Percentiles rank a stretch among this genome's conserved stretches.
phyloP scores from a whole-genome alignment of 2,329 filamentous ascomycete species.

The Aspergillus fumigatiaffinis region DNA sequence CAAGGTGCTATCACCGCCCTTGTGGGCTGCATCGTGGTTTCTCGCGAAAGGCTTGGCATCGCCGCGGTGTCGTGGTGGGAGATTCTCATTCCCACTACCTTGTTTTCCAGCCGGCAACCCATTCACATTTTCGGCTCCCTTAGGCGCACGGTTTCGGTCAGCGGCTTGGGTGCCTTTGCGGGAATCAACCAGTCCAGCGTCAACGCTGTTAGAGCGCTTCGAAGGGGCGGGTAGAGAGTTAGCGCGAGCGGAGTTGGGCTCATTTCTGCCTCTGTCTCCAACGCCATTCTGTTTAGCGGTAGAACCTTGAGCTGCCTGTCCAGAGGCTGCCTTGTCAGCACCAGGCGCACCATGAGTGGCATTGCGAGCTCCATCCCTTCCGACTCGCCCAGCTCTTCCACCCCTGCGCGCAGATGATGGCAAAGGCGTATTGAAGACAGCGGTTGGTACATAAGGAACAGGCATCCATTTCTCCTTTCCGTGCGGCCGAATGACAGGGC shows the following conservation, averaged over 20 bases:
- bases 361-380: constrained; percentile 49
- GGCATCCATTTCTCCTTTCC: constrained; percentile 82
- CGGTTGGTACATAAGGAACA: constrained; percentile 76
- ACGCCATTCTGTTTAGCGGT: constrained; percentile 27
- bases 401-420: constrained; percentile 49
- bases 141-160: constrained; percentile 30
- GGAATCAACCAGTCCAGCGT: constrained; percentile 27
- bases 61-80: constrained; percentile 26
- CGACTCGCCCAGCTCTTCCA: constrained; percentile 54
- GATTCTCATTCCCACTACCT: constrained; percentile 25
- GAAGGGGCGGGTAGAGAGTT: constrained; percentile 38
- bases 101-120: constrained; percentile 24
- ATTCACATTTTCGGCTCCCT: constrained; percentile 30
- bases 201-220: constrained; percentile 33
- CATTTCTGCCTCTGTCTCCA: constrained; percentile 34
- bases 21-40: constrained; percentile 28
- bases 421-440: constrained; percentile 81
- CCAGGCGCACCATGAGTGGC: constrained; percentile 32
- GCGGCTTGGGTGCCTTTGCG: constrained; percentile 29
- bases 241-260: constrained; percentile 34
- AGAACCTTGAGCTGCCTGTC: constrained; percentile 23
- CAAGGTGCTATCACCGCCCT: constrained; percentile 23
- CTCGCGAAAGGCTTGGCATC: constrained; percentile 34
- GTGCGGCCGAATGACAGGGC: constrained; percentile 50
- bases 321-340: constrained; percentile 32